These are phyloP conservation scores for Halophytophthora batemanensis DNA, from an alignment of 352 stramenopile species.

Conservation along the genomic window DNA sequence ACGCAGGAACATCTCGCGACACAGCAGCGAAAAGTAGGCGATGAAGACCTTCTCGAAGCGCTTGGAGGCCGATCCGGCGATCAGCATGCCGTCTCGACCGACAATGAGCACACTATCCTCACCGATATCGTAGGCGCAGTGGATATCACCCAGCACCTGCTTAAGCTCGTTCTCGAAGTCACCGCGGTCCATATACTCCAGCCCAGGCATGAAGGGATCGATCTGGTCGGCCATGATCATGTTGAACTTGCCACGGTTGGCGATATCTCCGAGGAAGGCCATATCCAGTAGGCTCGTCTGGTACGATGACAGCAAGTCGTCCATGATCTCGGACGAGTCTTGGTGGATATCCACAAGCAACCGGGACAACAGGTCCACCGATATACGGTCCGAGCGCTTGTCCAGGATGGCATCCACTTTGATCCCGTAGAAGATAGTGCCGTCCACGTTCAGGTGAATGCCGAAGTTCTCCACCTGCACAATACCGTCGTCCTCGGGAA, in stretches of 20 bases:
- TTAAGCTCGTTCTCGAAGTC: conserved; percentile 98
- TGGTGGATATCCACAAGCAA: conserved; percentile 96
- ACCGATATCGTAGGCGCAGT: conserved; percentile 95
- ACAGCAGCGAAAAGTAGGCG: conserved; percentile 95
- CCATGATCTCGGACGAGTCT: conserved; percentile 95
- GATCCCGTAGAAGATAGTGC: conserved; percentile 73
- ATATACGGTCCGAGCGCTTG: conserved; percentile 94
- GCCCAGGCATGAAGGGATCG: conserved; percentile 92
- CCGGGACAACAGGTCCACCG: conserved; percentile 93
- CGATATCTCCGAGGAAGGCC: conserved; percentile 93
- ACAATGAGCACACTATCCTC: conserved; percentile 95
- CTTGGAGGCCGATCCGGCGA: conserved; percentile 92
- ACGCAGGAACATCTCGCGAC: conserved; percentile 96
- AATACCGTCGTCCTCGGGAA: conserved; percentile 91
- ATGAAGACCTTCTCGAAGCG: conserved; percentile 95
- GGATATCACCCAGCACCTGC: conserved; percentile 93
- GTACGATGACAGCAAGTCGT: conserved; percentile 94
- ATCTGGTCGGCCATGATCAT: conserved; percentile 96
- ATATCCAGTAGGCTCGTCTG: conserved; percentile 95
- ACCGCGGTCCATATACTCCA: conserved; percentile 97
- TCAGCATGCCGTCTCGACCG: conserved; percentile 92
- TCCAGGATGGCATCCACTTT: conserved; percentile 97
- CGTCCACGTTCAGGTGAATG: conserved; percentile 78
- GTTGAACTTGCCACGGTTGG: conserved; percentile 97
- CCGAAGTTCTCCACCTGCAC: conserved; percentile 98